A percentile compares a stretch with the other conserved stretches of the same genome.
These are phyloP conservation scores for Pelargonium exstipulatum DNA, from an alignment of 441 rosid species.

Conservation along the genomic window DNA sequence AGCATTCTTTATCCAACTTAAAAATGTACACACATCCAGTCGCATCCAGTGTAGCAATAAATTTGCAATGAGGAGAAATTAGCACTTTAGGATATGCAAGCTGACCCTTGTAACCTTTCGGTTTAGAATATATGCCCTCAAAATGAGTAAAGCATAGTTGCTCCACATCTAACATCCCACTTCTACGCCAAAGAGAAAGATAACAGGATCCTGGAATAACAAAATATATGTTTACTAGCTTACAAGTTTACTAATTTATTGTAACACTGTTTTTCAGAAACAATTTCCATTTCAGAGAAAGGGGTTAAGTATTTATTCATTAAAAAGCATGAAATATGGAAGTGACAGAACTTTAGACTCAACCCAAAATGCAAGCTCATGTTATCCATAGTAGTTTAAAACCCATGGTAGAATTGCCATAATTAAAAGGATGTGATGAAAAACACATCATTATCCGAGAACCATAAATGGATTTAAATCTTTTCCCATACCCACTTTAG, in stretches of 20 bases:
- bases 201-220: slow-evolving; percentile 48
- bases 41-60: slow-evolving; percentile 67
- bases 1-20: slow-evolving; percentile 44
- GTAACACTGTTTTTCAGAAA: background rate
- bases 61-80: slow-evolving; percentile 62
- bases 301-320: background rate
- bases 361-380: background rate
- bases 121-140: slow-evolving; percentile 53
- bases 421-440: background rate
- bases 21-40: slow-evolving; percentile 60
- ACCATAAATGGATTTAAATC: background rate
- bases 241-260: background rate
- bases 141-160: slow-evolving; percentile 48
- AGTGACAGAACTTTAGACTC: background rate
- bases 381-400: background rate
- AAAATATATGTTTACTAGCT: background rate
- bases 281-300: background rate
- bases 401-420: background rate
- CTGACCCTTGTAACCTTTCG: slow-evolving; percentile 34
- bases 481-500: background rate
- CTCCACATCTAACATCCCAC: slow-evolving; percentile 45
- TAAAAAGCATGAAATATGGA: background rate
- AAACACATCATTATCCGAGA: background rate
- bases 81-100: slow-evolving; percentile 66
- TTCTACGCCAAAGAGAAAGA: slow-evolving; percentile 68